Percentiles rank a stretch among this genome's conserved stretches.
Evolutionary conservation across 2,329 filamentous ascomycete genomes (phyloP).

Genomic region (Penicillium sp.): DNA sequence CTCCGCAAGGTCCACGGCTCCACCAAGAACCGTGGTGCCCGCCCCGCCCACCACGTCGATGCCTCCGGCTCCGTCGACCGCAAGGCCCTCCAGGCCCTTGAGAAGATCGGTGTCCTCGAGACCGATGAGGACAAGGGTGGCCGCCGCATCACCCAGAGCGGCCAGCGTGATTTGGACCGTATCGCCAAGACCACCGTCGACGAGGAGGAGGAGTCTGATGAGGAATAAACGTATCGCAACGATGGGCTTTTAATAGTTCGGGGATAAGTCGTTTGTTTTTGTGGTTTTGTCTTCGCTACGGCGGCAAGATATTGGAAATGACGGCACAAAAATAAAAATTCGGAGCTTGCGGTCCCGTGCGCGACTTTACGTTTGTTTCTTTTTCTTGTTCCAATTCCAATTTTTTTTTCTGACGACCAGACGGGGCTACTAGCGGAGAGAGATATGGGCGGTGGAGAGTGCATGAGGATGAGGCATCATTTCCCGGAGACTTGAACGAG

Average conservation of each 20-base stretch:
- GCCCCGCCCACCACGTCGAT: conserved; percentile 92
- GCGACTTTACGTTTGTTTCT: conserved; percentile 28
- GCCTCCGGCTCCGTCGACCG: conserved; percentile 94
- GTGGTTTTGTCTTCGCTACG: conserved; percentile 17
- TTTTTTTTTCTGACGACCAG: conserved; percentile 28
- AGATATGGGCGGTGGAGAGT: conserved; percentile 16
- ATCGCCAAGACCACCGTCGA: conserved; percentile 72
- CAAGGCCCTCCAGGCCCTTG: conserved; percentile 93
- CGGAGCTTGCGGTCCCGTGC: conserved; percentile 28
- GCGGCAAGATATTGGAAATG: conserved; percentile 24
- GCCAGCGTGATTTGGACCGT: conserved; percentile 98
- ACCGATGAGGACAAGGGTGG: conserved; percentile 98
- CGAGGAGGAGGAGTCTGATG: conserved; percentile 47
- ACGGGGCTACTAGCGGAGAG: conserved; percentile 30
- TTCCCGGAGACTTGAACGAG: conserved; percentile 25
- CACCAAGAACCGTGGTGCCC: conserved; percentile 93
- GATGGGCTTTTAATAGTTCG: conserved; percentile 27
- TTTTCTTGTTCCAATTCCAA: conserved; percentile 27
- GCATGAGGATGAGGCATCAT: conserved; percentile 25
- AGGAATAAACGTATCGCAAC: conserved; percentile 42
- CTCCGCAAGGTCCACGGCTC: conserved; percentile 94
- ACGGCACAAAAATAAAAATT: conserved; percentile 27
- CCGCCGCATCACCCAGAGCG: conserved; percentile 94
- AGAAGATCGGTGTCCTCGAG: conserved; percentile 99
- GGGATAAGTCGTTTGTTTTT: conserved; percentile 26